Evolutionary conservation across 23 red algal genomes (phyloP).

Genomic region (Gracilaria vermiculophylla): DNA sequence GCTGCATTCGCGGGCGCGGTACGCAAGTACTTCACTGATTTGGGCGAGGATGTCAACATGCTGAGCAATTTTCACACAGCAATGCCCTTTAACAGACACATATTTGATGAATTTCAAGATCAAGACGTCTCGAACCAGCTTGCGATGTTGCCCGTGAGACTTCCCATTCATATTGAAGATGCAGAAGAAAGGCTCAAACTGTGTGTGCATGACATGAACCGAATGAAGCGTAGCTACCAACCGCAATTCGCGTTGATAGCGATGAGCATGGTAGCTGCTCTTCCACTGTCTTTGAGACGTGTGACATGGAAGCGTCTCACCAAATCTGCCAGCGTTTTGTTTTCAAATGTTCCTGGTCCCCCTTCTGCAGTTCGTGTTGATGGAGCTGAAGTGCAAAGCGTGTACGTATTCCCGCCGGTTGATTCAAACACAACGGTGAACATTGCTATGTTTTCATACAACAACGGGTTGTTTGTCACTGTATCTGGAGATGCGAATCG

Average conservation of each 20-base stretch:
- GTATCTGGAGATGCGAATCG: conserved; percentile 45
- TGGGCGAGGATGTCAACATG: conserved; percentile 16
- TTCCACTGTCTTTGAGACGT: conserved; percentile 12
- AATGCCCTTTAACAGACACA: conserved; percentile 45
- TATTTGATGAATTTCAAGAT: conserved; percentile 22
- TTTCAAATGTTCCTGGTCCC: conserved; percentile 58
- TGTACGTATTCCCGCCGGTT: conserved; percentile 45
- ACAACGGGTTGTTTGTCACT: conserved; percentile 9
- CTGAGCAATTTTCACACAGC: background rate
- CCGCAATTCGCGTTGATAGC: conserved; percentile 11
- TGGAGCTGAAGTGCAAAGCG: background rate
- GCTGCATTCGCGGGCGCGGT: conserved; percentile 38
- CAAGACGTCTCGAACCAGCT: conserved; percentile 51
- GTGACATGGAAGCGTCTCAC: background rate
- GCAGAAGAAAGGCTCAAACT: background rate
- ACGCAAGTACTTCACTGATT: conserved; percentile 10
- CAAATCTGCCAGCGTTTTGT: conserved; percentile 36
- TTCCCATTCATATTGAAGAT: conserved; percentile 23
- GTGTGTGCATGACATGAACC: conserved; percentile 22
- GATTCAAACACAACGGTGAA: conserved; percentile 14
- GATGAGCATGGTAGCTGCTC: conserved; percentile 4
- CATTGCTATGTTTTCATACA: conserved; percentile 46
- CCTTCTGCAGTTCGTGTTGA: background rate
- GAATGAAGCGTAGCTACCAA: conserved; percentile 50
- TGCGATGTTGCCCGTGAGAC: conserved; percentile 18